Percentiles rank a stretch among this genome's conserved stretches.
Conservation (phyloP, 441 rosid genomes). For the Brassica balearica region DNA sequence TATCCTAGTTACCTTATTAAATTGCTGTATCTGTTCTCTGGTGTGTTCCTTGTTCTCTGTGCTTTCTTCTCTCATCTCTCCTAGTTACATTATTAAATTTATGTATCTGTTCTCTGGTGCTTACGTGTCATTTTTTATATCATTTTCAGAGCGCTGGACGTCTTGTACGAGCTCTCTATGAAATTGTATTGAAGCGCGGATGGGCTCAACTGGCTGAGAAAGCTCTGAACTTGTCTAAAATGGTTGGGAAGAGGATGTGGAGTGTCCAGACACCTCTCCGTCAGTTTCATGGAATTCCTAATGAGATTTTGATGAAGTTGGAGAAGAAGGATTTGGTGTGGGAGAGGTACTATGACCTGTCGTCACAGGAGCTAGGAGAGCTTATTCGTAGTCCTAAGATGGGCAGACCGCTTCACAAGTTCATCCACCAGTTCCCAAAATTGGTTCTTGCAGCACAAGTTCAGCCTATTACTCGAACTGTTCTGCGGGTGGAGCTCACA, state of each 20-base stretch:
- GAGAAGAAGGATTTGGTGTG: constrained; percentile 91
- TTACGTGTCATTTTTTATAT: constrained; percentile 29
- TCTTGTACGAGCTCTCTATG: constrained; percentile 83
- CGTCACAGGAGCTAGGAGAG: constrained; percentile 85
- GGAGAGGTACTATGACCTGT: constrained; percentile 89
- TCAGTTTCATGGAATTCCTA: constrained; percentile 74
- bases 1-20: background rate
- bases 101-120: constrained; percentile 18
- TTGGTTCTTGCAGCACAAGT: constrained; percentile 83
- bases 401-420: constrained; percentile 80
- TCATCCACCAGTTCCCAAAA: constrained; percentile 88
- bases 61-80: background rate
- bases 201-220: constrained; percentile 91
- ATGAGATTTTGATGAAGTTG: constrained; percentile 74
- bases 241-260: constrained; percentile 93
- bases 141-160: constrained; percentile 92
- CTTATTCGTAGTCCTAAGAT: constrained; percentile 74
- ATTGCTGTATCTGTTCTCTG: background rate
- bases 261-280: constrained; percentile 86
- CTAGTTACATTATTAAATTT: background rate
- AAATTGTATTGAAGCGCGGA: constrained; percentile 82
- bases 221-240: constrained; percentile 81
- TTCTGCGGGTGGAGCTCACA: constrained; percentile 76
- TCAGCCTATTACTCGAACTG: constrained; percentile 80
- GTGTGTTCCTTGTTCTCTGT: background rate